These are phyloP conservation scores for Aureobasidium lini DNA, from an alignment of 2,329 filamentous ascomycete genomes.

Conservation along the genomic window DNA sequence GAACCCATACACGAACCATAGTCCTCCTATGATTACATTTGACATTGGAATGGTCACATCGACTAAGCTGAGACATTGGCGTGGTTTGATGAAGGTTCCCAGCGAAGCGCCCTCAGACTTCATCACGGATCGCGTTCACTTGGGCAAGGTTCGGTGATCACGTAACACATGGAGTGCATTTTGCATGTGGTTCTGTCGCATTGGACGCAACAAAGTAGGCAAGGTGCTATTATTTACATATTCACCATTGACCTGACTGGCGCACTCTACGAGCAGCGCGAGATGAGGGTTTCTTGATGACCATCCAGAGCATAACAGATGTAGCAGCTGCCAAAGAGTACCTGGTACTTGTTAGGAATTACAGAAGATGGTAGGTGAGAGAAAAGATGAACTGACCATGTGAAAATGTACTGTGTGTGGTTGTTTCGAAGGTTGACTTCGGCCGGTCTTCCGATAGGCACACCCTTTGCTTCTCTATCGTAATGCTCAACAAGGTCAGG, in stretches of 20 bases:
- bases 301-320: conserved; percentile 92
- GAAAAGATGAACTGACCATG: conserved; percentile 60
- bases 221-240: background rate
- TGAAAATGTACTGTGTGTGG: conserved; percentile 97
- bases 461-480: conserved; percentile 68
- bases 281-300: conserved; percentile 76
- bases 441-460: conserved; percentile 79
- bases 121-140: too few relatives aligned
- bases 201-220: background rate
- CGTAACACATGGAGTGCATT: too few relatives aligned
- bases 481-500: conserved; percentile 71
- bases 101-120: too few relatives aligned
- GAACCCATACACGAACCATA: too few relatives aligned
- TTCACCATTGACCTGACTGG: conserved; percentile 27
- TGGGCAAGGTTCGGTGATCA: too few relatives aligned
- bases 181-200: background rate
- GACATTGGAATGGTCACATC: too few relatives aligned
- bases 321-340: conserved; percentile 80
- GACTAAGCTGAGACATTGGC: too few relatives aligned
- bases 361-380: background rate
- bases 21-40: too few relatives aligned
- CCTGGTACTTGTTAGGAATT: conserved; percentile 44
- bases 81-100: too few relatives aligned
- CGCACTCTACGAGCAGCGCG: conserved; percentile 29
- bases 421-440: conserved; percentile 95